These are phyloP conservation scores for Schwanniomyces sp. DNA, from an alignment of 805 yeast species.

Conservation along the genomic window DNA sequence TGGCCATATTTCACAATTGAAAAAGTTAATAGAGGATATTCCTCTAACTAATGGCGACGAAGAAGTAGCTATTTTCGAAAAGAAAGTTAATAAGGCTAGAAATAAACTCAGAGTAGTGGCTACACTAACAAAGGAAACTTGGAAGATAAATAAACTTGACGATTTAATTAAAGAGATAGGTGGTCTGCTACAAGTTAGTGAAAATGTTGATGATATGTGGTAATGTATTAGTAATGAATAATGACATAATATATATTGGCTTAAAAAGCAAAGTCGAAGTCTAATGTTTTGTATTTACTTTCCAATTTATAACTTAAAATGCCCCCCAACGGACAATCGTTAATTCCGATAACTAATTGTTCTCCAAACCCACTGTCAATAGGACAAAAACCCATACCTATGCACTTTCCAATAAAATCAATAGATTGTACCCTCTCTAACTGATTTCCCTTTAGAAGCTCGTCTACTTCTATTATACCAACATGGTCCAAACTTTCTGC, in stretches of 20 bases:
- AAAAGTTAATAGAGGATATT: conserved; percentile 22
- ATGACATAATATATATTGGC: neutral
- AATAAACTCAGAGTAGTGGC: conserved; percentile 61
- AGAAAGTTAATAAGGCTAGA: conserved; percentile 50
- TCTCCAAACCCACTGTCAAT: conserved; percentile 46
- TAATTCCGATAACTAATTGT: conserved; percentile 51
- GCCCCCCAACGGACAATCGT: conserved; percentile 60
- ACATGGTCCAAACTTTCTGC: conserved; percentile 62
- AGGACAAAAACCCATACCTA: conserved; percentile 51
- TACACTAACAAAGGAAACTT: conserved; percentile 25
- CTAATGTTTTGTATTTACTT: conserved; percentile 33
- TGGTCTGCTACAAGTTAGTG: conserved; percentile 35
- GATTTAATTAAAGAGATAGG: conserved; percentile 35
- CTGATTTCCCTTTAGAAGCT: conserved; percentile 15
- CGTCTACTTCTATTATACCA: conserved; percentile 45
- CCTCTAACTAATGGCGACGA: conserved; percentile 46
- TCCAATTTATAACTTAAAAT: conserved; percentile 47
- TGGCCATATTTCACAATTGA: conserved; percentile 28
- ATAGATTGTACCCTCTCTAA: conserved; percentile 43
- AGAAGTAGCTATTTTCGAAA: conserved; percentile 57
- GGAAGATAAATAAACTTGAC: conserved; percentile 31
- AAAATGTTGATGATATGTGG: conserved; percentile 45
- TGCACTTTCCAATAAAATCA: conserved; percentile 57
- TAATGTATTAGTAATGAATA: conserved; percentile 10
- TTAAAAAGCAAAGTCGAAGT: conserved; percentile 37